A percentile compares a stretch with the other conserved stretches of the same genome.
These are phyloP conservation scores for Pterocarpus macrocarpus DNA, from an alignment of 306 rosid species.

Conservation along the genomic window DNA sequence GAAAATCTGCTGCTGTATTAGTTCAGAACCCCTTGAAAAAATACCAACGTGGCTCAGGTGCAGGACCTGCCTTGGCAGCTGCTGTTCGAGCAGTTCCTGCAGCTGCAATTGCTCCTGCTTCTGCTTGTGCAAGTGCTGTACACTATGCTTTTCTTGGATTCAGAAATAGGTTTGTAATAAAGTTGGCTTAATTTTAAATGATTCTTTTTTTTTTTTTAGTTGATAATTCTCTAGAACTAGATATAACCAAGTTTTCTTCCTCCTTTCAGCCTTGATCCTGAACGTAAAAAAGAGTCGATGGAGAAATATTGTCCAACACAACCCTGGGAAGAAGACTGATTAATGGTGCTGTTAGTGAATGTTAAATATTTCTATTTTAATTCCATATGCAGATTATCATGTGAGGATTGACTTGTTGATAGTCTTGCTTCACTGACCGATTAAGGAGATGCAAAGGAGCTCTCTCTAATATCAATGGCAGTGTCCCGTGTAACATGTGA, in stretches of 20 bases:
- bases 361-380: constrained; percentile 22
- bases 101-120: constrained; percentile 96
- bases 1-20: constrained; percentile 94
- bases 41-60: constrained; percentile 91
- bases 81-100: constrained; percentile 91
- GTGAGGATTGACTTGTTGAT: constrained; percentile 30
- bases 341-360: constrained; percentile 51
- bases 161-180: constrained; percentile 80
- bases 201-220: constrained; percentile 18
- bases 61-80: constrained; percentile 88
- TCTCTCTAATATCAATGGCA: constrained; percentile 29
- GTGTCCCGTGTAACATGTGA: constrained; percentile 46
- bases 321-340: constrained; percentile 75
- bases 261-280: constrained; percentile 88
- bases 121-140: constrained; percentile 97
- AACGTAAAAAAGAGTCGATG: constrained; percentile 90
- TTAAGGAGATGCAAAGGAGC: constrained; percentile 44
- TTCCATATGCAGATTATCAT: constrained; percentile 39
- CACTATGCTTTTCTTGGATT: constrained; percentile 91
- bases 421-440: constrained; percentile 41
- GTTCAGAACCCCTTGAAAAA: constrained; percentile 86
- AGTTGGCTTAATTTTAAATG: constrained; percentile 37
- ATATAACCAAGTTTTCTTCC: constrained; percentile 15
- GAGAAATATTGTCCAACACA: constrained; percentile 93
- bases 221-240: constrained; percentile 32